Base-by-base conservation (phyloP, 164 flowering plant species). In the Piper longum region DNA sequence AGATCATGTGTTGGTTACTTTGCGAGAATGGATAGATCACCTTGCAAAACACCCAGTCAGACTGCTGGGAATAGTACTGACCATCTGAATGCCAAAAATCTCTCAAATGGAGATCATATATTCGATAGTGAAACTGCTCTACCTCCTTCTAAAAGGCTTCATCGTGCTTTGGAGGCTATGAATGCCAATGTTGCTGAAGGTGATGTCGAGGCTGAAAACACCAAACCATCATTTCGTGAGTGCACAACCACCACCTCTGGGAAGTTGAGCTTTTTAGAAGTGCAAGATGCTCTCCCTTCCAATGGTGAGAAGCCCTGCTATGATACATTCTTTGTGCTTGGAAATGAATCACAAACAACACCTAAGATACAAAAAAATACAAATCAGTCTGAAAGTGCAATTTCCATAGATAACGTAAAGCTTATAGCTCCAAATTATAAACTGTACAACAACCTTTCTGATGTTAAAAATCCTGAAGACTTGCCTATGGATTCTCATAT, bases 141-240 rank as follows among this genome's bases (percentile, higher is more conserved):
- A 62, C 99, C 96, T 54, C 97, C 95, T 19, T 90, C 95, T 19
- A 90, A 90, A 72, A 86, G 95, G 44, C 83, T 93, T 48, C 88
- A 90, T 74, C 87, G 95, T 60, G 97, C 99, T 61, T 64, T 88
- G 43, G 95, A 88, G 72, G 96, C 96, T 3, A 91, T 87, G 97
- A 85, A 93, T 62, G 96, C 89, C 54, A 82, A 85, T 86, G 91
- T 77, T 48, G 89, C 83, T 69, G 96, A 83, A 75, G 85, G 81
- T 72, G 74, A 62, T 69, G 73, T 77, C 71, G 57, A 62, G 67
- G 59, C 18, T 68, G 80, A 76, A 55, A 69, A 66, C 14, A 42
- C 58, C 19, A 66, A 71, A 54, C 54, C 41, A 3, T 52, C 63
- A 4, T 64, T 56, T 26, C 68, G 69, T 69, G 78, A 69, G 41